These are phyloP conservation scores for fission yeast (Schizosaccharomyces pombe) DNA, from an alignment of 805 yeast species.

Conservation along the genomic window DNA sequence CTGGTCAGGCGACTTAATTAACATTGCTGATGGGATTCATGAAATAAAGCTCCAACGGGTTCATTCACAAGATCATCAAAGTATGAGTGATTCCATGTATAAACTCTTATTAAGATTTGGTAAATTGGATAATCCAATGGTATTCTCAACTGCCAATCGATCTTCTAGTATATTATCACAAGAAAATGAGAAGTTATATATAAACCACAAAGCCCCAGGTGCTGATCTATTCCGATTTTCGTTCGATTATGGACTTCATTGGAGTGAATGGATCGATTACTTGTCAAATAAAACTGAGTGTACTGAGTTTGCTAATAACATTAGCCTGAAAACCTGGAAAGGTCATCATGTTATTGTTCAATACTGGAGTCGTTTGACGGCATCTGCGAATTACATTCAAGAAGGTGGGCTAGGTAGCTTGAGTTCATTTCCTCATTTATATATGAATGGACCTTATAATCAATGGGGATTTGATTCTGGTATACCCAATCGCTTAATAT, in stretches of 20 bases:
- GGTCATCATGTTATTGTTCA: slow-evolving; percentile 2
- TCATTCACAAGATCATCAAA: neutral
- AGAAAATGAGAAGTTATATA: neutral
- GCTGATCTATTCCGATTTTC: slow-evolving; percentile 4
- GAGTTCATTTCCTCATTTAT: neutral
- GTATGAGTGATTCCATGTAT: neutral
- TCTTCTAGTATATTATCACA: neutral
- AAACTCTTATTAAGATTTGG: neutral
- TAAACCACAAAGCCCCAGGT: slow-evolving; percentile 2
- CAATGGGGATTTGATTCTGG: slow-evolving; percentile 5
- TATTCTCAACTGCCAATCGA: neutral
- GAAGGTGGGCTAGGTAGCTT: slow-evolving; percentile 1
- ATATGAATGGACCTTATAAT: neutral
- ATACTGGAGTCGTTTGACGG: neutral
- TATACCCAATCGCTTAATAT: neutral
- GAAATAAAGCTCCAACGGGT: neutral
- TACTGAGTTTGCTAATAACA: neutral
- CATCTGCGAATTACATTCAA: slow-evolving; percentile 1
- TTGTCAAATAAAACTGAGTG: neutral
- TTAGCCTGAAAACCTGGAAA: neutral
- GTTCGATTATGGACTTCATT: neutral
- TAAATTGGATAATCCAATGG: slow-evolving; percentile 1
- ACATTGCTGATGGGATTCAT: slow-evolving; percentile 1
- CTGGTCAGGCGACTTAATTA: neutral
- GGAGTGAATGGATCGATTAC: neutral